Conservation (phyloP, 495 filamentous ascomycete species). For the Xanthoparmelia taractica region DNA sequence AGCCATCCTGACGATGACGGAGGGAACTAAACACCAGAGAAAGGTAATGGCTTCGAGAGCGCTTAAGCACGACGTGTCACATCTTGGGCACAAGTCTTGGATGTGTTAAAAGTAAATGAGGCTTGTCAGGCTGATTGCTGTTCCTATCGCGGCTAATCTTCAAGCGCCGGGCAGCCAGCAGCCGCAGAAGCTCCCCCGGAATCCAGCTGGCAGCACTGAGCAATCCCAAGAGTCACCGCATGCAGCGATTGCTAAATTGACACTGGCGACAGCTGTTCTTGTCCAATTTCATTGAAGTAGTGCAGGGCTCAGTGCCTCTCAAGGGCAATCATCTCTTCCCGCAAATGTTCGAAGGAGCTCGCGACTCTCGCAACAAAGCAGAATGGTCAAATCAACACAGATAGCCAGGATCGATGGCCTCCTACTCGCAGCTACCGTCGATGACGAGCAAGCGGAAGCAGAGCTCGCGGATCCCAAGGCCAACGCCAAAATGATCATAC, state of each 20-base stretch:
- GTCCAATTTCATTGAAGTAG: no score
- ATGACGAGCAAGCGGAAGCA: conserved; percentile 75
- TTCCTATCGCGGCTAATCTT: not conserved
- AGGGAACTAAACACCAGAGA: not conserved
- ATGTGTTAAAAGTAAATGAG: not conserved
- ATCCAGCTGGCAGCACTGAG: no score
- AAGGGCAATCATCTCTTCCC: no score
- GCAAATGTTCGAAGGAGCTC: not conserved
- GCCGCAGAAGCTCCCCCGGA: not conserved
- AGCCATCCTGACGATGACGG: not conserved
- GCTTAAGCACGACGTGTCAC: not conserved
- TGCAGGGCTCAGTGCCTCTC: no score
- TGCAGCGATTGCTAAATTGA: not conserved
- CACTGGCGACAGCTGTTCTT: no score
- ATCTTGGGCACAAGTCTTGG: not conserved
- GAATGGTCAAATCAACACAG: conserved; percentile 91
- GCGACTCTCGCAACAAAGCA: not conserved
- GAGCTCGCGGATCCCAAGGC: conserved; percentile 81
- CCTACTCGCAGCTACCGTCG: conserved; percentile 89
- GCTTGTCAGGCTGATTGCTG: not conserved
- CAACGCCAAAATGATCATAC: conserved; percentile 83
- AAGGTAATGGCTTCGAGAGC: not conserved
- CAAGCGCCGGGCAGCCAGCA: not conserved
- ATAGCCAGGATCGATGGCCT: conserved; percentile 91
- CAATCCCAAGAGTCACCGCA: not conserved